Conservation (phyloP, 306 rosid species). For the Hylodesmum podocarpum region DNA sequence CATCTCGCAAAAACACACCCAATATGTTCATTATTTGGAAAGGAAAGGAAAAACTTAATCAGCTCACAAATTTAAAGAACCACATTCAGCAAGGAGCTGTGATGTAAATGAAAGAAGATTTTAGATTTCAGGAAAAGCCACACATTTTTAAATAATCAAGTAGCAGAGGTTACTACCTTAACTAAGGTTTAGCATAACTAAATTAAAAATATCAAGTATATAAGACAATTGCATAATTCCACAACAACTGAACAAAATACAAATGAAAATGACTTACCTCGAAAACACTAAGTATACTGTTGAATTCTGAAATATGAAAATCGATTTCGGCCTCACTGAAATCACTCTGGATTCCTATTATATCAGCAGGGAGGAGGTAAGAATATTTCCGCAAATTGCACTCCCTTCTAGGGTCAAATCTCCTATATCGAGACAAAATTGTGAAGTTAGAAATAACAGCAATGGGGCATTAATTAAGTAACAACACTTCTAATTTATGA, state of each 20-base stretch:
- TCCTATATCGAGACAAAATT: slow-evolving; percentile 50
- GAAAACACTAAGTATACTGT: slow-evolving; percentile 58
- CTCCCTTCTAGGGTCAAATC: slow-evolving; percentile 91
- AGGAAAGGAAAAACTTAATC: neutral
- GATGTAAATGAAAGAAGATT: neutral
- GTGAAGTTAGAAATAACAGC: neutral
- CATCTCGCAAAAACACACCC: neutral
- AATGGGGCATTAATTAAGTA: neutral
- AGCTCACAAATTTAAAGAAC: neutral
- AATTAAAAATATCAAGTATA: neutral
- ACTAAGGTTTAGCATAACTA: neutral
- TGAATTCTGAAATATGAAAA: slow-evolving; percentile 77
- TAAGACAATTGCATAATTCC: neutral
- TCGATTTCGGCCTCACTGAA: slow-evolving; percentile 55
- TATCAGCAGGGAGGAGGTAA: slow-evolving; percentile 78
- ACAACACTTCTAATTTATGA: neutral
- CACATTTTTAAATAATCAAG: neutral
- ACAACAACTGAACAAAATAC: neutral
- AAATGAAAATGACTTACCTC: slow-evolving; percentile 51
- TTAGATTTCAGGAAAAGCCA: neutral
- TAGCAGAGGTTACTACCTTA: slow-evolving; percentile 2
- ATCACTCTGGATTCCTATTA: slow-evolving; percentile 75
- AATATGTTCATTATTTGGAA: neutral
- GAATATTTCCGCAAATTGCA: slow-evolving; percentile 86
- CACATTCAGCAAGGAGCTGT: neutral